phyloP scores from a whole-genome alignment of 352 stramenopile genomes.

The Peronospora belbahrii region DNA sequence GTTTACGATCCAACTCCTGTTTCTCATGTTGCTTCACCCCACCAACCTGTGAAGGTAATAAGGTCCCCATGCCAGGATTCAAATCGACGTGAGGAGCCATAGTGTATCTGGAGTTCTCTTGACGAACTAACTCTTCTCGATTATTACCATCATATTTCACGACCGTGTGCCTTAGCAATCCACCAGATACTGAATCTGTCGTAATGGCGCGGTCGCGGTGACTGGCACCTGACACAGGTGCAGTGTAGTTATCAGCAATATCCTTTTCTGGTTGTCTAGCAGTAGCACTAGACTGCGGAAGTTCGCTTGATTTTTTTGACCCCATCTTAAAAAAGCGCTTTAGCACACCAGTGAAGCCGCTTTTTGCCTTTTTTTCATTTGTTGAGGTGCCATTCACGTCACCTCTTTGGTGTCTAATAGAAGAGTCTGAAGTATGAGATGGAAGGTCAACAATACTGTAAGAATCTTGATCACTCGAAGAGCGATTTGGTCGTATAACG shows the following conservation, averaged over 20 bases:
- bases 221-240: neutral
- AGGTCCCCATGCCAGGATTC: conserved; percentile 4
- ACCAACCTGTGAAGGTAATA: neutral
- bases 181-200: conserved; percentile 1
- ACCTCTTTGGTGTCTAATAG: conserved; percentile 9
- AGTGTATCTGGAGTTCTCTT: conserved; percentile 29
- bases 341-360: conserved; percentile 41
- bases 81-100: conserved; percentile 17
- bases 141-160: conserved; percentile 11
- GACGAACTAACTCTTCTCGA: neutral
- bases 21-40: neutral
- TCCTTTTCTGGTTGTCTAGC: conserved; percentile 6
- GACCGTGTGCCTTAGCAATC: conserved; percentile 22
- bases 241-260: neutral
- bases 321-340: conserved; percentile 66
- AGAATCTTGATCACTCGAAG: conserved; percentile 38
- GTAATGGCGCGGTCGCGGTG: neutral
- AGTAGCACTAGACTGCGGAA: no score
- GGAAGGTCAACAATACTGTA: conserved; percentile 49
- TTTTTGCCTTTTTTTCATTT: conserved; percentile 11
- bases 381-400: neutral
- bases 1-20: conserved; percentile 20
- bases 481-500: conserved; percentile 7
- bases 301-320: no score
- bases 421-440: conserved; percentile 27